Evolutionary conservation across 495 filamentous ascomycete species (phyloP).

Genomic region (Neurospora tetrasperma): DNA sequence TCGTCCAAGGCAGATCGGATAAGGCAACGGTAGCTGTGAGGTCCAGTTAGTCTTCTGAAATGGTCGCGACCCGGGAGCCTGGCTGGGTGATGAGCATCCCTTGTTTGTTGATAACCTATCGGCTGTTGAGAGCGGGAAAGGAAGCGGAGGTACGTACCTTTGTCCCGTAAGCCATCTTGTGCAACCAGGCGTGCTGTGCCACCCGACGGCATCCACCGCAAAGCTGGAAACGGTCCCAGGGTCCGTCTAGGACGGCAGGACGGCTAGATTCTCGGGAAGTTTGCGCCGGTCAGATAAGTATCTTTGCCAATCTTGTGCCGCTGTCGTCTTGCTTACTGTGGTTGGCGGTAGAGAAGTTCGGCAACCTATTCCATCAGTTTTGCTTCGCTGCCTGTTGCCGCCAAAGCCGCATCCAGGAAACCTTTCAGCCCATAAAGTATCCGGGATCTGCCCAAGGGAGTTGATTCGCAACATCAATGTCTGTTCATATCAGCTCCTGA

Average conservation of each 20-base stretch:
- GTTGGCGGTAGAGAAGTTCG: background rate
- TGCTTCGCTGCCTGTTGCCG: no score
- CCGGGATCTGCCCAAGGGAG: background rate
- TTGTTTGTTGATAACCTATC: background rate
- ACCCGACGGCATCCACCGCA: background rate
- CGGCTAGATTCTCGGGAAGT: background rate
- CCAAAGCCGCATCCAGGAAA: no score
- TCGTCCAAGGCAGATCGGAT: background rate
- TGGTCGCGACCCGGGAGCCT: background rate
- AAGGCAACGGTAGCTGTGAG: background rate
- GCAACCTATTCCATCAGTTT: background rate
- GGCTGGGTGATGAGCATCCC: background rate
- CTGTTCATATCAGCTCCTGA: background rate
- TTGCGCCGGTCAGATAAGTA: background rate
- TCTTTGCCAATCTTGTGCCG: background rate
- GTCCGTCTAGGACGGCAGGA: no score
- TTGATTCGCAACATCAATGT: background rate
- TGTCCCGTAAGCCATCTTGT: background rate
- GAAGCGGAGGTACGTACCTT: background rate
- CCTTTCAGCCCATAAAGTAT: no score
- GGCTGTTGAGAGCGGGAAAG: background rate
- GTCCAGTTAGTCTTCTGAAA: background rate
- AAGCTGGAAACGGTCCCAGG: background rate
- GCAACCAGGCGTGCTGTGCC: background rate
- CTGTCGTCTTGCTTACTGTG: background rate